Evolutionary conservation across 202 grass and related monocot genomes (phyloP).

Genomic region (Sporobolus alterniflorus): DNA sequence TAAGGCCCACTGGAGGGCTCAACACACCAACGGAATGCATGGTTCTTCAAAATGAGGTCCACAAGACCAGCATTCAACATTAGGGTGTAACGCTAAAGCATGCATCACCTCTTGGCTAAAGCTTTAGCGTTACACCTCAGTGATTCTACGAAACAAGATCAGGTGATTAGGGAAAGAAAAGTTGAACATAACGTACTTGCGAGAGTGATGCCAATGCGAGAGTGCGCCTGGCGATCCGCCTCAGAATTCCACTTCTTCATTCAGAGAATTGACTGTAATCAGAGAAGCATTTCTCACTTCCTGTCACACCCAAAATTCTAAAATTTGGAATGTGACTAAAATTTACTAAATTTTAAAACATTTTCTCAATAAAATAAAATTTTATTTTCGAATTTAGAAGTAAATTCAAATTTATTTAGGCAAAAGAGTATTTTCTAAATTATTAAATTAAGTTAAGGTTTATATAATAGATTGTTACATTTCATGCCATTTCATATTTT

Average conservation of each 20-base stretch:
- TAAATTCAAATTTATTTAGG: no score
- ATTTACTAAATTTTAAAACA: no score
- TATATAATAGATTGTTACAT: no score
- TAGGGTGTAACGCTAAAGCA: background rate
- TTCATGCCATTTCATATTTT: no score
- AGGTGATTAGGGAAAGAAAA: background rate
- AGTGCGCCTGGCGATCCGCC: conserved; percentile 84
- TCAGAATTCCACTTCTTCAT: conserved; percentile 82
- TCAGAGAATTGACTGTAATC: conserved; percentile 29
- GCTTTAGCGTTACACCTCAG: no score
- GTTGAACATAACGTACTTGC: conserved; percentile 37
- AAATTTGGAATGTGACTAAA: no score
- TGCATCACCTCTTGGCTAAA: no score
- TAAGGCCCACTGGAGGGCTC: background rate
- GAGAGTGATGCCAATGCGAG: conserved; percentile 62
- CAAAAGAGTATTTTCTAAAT: no score
- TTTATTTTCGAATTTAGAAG: no score
- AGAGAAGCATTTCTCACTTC: conserved; percentile 2
- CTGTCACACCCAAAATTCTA: no score
- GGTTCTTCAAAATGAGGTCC: conserved; percentile 14
- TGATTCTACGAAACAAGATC: background rate
- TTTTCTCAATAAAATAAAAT: no score
- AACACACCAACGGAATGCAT: background rate
- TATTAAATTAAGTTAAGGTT: no score
- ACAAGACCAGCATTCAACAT: background rate